Base-by-base conservation (phyloP, 108 stramenopile species). In the Cyclotella baltica region DNA sequence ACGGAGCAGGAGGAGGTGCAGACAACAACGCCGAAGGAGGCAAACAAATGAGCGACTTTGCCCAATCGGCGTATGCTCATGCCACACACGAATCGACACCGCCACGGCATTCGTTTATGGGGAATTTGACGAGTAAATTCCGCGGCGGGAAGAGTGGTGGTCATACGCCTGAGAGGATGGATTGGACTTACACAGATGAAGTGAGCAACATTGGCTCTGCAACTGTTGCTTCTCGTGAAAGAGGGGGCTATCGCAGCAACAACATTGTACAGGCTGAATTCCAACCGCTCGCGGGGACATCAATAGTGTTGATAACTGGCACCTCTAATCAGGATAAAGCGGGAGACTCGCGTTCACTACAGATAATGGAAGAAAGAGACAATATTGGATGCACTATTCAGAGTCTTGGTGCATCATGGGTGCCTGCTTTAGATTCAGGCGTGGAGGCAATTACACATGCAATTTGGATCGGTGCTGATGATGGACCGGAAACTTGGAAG, bases 381-480 rank as follows among this genome's bases (percentile, higher is more conserved):
- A 59, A 29, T 50, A 48, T 65, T 37, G 71, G 71, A 11, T 61
- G 57, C 47, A 65, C 64, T 22, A 50, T 79, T 27, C 36, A 61
- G 33, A 67, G 57, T 47, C 15, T 79, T 30, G 78, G 78, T 27
- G 78, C 70, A 34, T 29, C 29, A 19, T 72, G 70, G 65, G 46
- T 67, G 27, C 62, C 31, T 34, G n/a, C 30, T 16, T 63, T 75
- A 38, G 64, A 71, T 38, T 37, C 29, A 3, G 13, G 48, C 33
- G 33, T 4, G 2, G 50, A 50, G 6, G 43, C 52, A 13, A 72
- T 79, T 28, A 79, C 78, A 16, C 78, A 79, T 67, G 78, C 78
- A 4, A 72, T 79, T 61, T 79, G 78, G 78, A 67, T 79, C 15
- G 30, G 46, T 11, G 43, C 28, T 30, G 71, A 67, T 27, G 65